Conservation (phyloP, 805 yeast species). For the Yarrowia keelungensis region DNA sequence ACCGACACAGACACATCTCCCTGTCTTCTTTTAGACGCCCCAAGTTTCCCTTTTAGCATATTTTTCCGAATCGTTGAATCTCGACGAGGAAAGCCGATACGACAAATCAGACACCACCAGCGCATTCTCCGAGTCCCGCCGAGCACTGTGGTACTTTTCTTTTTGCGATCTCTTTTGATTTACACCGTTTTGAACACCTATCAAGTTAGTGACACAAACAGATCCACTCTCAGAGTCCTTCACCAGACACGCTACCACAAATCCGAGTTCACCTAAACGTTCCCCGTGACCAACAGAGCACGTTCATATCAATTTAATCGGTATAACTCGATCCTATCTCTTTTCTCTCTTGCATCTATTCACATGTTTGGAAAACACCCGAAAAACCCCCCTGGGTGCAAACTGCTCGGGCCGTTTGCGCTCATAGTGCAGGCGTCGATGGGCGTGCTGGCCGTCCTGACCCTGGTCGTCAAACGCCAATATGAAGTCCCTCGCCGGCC, state of each 20-base stretch:
- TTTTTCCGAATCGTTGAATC: neutral
- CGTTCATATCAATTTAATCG: neutral
- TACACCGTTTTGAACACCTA: no score
- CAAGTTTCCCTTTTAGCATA: neutral
- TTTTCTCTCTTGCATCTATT: neutral
- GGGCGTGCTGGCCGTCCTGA: slow-evolving; percentile 77
- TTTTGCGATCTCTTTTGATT: neutral
- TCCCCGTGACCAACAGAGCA: neutral
- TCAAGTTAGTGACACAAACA: neutral
- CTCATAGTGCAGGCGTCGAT: slow-evolving; percentile 74
- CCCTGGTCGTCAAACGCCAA: slow-evolving; percentile 75
- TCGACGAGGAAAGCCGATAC: neutral
- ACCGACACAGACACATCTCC: neutral
- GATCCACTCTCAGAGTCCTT: no score
- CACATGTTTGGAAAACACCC: slow-evolving; percentile 12
- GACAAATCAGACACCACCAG: neutral
- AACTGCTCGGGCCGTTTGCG: slow-evolving; percentile 85
- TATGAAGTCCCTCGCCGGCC: slow-evolving; percentile 87
- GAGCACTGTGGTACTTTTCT: neutral
- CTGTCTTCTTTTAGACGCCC: neutral
- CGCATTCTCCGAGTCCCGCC: neutral
- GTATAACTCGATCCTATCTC: neutral
- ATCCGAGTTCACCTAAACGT: no score
- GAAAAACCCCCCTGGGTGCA: slow-evolving; percentile 52
- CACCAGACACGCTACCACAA: no score